A percentile compares a stretch with the other conserved stretches of the same genome.
Evolutionary conservation across 805 yeast species (phyloP).

Genomic region (Wickerhamomyces ciferrii): DNA sequence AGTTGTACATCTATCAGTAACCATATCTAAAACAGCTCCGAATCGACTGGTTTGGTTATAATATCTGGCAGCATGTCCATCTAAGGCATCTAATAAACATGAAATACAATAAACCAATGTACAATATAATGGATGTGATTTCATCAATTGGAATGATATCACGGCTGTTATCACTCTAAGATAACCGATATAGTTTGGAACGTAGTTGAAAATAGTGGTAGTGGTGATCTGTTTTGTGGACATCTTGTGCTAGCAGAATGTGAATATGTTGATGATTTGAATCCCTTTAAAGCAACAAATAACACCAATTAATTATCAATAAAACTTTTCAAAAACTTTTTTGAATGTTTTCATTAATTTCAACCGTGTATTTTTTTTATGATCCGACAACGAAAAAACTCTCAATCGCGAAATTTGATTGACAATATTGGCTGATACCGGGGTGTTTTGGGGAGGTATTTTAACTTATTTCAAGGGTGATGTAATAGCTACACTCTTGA

Average conservation of each 20-base stretch:
- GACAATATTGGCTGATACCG: too few relatives aligned
- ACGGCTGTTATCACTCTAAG: slow-evolving; percentile 77
- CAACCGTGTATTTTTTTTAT: neutral
- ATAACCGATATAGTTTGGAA: slow-evolving; percentile 92
- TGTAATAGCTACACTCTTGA: too few relatives aligned
- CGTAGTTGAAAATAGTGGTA: slow-evolving; percentile 62
- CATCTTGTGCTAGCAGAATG: too few relatives aligned
- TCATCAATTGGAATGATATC: slow-evolving; percentile 78
- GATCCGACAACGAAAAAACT: neutral
- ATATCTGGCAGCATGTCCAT: slow-evolving; percentile 91
- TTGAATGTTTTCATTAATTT: too few relatives aligned
- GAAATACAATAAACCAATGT: slow-evolving; percentile 77
- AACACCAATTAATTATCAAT: too few relatives aligned
- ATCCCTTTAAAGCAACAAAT: too few relatives aligned
- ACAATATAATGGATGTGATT: slow-evolving; percentile 75
- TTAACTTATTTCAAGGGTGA: too few relatives aligned
- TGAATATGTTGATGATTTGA: too few relatives aligned
- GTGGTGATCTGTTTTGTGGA: slow-evolving; percentile 27
- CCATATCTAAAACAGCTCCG: slow-evolving; percentile 98
- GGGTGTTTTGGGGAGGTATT: too few relatives aligned
- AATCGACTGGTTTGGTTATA: slow-evolving; percentile 85
- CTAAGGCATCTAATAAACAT: slow-evolving; percentile 91
- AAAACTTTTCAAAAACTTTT: too few relatives aligned
- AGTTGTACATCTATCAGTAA: slow-evolving; percentile 96
- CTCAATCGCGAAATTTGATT: neutral